Base-by-base conservation (phyloP, 2,329 filamentous ascomycete species). In the Dendrostoma leiphaemia region DNA sequence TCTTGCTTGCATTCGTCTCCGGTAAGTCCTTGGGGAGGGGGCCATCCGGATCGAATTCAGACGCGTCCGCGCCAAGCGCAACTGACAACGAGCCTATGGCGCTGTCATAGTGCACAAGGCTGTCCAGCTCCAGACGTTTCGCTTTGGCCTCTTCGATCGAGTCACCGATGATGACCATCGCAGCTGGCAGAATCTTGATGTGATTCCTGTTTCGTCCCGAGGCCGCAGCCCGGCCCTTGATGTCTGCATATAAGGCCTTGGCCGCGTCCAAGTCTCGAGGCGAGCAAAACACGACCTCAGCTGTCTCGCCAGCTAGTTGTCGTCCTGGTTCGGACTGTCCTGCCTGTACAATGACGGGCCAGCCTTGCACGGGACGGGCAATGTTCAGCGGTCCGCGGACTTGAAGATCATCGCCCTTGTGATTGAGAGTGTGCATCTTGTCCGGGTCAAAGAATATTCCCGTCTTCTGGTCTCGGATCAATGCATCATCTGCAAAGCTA, bases 261-360 rank as follows among this genome's bases (percentile, higher is more conserved):
- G 73, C 76, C 1, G 67, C 60, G 7, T 72, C 69, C 3, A 82
- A 63, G 56, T 78, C 72, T 23, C 67, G 65, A 1, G 77, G 77
- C 24, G 75, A 74, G 60, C 78, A 81, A 58, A 80, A 81, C 0
- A 82, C 76, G 2, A 71, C 73, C 54, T 81, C 79, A 0, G 78
- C 78, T 10, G 78, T 81, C 65, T 80, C 77, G 1, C 73, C 78
- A 0, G 77, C 78, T 2, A 82, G 64, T 57, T 81, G 76, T 26
- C 70, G 65, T 0, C 78, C 79, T 0, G 77, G 76, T 49, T 80
- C 78, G 0, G 75, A 79, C 60, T 80, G 76, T 1, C 79, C 78
- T 2, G 78, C 79, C 53, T 81, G 78, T 1, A 81, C 75, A 55
- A 82, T 80, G 0, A 81, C 78, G 0, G 79, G 79, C 76, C 77